Evolutionary conservation across 371 early-diverging fungal species (phyloP).

Genomic region (Capillidium heterosporum): DNA sequence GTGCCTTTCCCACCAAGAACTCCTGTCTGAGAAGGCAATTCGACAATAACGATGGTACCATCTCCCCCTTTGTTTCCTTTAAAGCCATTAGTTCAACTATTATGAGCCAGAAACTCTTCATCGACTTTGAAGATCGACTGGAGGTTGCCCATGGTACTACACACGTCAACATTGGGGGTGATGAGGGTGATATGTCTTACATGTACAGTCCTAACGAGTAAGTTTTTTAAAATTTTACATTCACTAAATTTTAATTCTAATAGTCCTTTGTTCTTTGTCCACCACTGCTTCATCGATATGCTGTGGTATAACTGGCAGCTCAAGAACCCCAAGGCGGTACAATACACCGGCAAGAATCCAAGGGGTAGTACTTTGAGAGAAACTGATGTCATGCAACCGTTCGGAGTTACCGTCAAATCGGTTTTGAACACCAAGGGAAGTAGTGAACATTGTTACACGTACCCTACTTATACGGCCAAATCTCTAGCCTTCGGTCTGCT

Average conservation of each 20-base stretch:
- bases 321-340: not conserved
- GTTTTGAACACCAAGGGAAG: not conserved
- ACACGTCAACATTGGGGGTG: constrained; percentile 11
- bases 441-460: not conserved
- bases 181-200: not conserved
- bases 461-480: not conserved
- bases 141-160: constrained; percentile 25
- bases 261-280: not conserved
- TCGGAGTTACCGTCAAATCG: not conserved
- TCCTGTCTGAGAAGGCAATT: constrained; percentile 11
- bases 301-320: not conserved
- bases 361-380: not conserved
- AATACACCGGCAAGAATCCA: not conserved
- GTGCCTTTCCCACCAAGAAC: constrained; percentile 1
- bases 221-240: not conserved
- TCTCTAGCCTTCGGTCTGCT: too few species aligned
- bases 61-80: not conserved
- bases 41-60: not conserved
- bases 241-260: too few species aligned
- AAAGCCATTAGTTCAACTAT: not conserved
- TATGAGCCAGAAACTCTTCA: constrained; percentile 8
- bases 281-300: constrained; percentile 1
- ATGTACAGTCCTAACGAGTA: not conserved
- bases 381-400: not conserved
- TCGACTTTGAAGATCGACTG: constrained; percentile 13